Evolutionary conservation across 768 basidiomycete genomes (phyloP).

Genomic region (Neoboletus subvelutipes): DNA sequence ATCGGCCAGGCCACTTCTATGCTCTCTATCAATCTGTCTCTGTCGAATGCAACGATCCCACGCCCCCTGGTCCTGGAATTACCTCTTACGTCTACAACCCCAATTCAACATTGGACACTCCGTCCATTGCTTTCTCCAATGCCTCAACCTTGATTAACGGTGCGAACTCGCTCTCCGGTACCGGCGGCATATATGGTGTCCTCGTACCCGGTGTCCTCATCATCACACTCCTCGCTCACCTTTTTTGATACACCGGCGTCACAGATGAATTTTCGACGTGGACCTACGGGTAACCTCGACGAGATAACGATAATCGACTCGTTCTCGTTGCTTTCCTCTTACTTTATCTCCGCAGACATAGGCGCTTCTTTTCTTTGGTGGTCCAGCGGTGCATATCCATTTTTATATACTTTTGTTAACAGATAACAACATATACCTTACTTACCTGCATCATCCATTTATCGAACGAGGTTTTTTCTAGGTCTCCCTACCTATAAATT

Average conservation of each 20-base stretch:
- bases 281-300: background rate
- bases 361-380: background rate
- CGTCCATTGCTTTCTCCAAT: constrained; percentile 59
- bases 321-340: background rate
- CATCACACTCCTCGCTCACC: constrained; percentile 15
- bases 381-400: background rate
- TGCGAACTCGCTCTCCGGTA: constrained; percentile 10
- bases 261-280: background rate
- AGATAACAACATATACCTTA: too few relatives aligned
- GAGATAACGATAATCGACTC: background rate
- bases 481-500: background rate
- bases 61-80: constrained; percentile 41
- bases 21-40: constrained; percentile 59
- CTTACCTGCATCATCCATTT: background rate
- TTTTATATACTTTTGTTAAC: background rate
- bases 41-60: constrained; percentile 60
- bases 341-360: background rate
- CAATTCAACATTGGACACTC: constrained; percentile 53
- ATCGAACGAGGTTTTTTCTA: background rate
- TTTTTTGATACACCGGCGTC: constrained; percentile 17
- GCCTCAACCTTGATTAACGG: constrained; percentile 52
- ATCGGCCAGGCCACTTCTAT: constrained; percentile 61
- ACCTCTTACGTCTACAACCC: constrained; percentile 65
- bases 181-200: constrained; percentile 12
- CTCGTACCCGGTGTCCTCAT: constrained; percentile 14